Evolutionary conservation across 2,329 filamentous ascomycete genomes (phyloP).

Genomic region (Aspergillus amoenus): DNA sequence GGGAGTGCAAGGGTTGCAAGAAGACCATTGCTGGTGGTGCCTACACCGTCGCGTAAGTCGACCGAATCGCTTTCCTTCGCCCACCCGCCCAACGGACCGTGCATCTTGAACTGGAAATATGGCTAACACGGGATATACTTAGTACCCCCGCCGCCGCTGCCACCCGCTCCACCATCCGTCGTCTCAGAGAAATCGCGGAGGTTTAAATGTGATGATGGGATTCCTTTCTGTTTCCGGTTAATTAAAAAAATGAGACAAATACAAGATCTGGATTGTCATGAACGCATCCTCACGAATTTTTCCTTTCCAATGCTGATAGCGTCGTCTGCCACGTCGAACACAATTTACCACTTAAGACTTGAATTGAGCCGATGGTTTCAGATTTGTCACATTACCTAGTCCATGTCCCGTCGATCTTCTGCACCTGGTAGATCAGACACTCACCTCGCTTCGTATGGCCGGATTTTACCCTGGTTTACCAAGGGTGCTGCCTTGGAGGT

Average conservation of each 20-base stretch:
- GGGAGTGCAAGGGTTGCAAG: slow-evolving; percentile 93
- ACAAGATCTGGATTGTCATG: slow-evolving; percentile 30
- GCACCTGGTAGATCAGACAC: not conserved
- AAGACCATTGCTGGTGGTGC: slow-evolving; percentile 93
- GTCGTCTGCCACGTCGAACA: slow-evolving; percentile 15
- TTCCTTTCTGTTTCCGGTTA: slow-evolving; percentile 38
- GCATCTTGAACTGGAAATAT: not conserved
- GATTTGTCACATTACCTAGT: slow-evolving; percentile 3
- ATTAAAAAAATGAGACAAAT: slow-evolving; percentile 38
- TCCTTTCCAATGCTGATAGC: slow-evolving; percentile 22
- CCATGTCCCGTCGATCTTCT: not conserved
- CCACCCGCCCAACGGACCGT: not conserved
- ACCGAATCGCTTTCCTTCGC: slow-evolving; percentile 8
- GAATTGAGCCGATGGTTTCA: slow-evolving; percentile 21
- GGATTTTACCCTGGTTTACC: not conserved
- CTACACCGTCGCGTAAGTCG: slow-evolving; percentile 92
- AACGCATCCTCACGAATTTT: slow-evolving; percentile 22
- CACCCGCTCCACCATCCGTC: slow-evolving; percentile 93
- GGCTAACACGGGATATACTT: slow-evolving; percentile 17
- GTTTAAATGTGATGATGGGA: slow-evolving; percentile 53
- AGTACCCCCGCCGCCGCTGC: slow-evolving; percentile 91
- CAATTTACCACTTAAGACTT: slow-evolving; percentile 21
- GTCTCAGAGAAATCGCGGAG: slow-evolving; percentile 96
- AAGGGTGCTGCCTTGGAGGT: not conserved
- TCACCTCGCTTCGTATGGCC: not conserved